Evolutionary conservation across 129 eudicot species (phyloP).

Genomic region (Solidago caesia): DNA sequence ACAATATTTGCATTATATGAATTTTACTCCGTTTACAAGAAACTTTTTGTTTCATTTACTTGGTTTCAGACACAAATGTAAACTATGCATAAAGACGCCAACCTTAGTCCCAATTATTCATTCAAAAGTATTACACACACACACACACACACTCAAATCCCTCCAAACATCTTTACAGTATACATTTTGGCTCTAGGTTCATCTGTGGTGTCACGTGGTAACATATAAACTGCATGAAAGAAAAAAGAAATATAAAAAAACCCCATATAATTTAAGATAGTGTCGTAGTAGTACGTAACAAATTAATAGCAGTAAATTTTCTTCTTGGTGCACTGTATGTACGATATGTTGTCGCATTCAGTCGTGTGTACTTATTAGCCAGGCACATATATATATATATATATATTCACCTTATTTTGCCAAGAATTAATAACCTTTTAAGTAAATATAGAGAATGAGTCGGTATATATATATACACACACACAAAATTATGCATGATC

Average conservation of each 20-base stretch:
- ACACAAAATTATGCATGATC: too few relatives aligned
- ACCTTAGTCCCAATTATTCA: background rate
- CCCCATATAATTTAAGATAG: background rate
- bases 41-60: background rate
- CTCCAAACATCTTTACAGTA: background rate
- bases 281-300: background rate
- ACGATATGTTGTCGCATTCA: background rate
- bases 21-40: background rate
- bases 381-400: background rate
- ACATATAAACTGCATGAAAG: background rate
- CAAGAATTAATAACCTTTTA: too few relatives aligned
- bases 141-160: background rate
- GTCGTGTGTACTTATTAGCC: conserved; percentile 11
- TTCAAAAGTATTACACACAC: background rate
- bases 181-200: background rate
- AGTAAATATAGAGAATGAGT: too few relatives aligned
- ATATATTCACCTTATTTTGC: too few relatives aligned
- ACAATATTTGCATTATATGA: too few relatives aligned
- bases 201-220: background rate
- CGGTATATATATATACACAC: too few relatives aligned
- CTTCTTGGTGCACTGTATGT: background rate
- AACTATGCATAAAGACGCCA: background rate
- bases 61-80: background rate
- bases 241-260: too few relatives aligned
- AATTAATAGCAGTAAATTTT: conserved; percentile 9